Evolutionary conservation across 176 grass and related monocot genomes (phyloP).

Genomic region (Hordeum marinum): DNA sequence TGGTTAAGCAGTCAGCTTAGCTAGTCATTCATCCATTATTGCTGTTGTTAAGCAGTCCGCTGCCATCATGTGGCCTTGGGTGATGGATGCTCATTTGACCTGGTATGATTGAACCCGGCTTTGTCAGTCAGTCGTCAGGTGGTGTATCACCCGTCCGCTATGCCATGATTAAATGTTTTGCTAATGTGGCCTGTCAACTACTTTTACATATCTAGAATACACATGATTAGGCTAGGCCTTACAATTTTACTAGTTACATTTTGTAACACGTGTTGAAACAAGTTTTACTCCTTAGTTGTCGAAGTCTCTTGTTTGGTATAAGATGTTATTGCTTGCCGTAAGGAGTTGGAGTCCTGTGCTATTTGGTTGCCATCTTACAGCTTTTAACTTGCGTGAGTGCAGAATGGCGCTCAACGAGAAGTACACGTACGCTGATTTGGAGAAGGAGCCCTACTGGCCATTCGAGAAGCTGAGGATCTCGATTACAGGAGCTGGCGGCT

Average conservation of each 20-base stretch:
- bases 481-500: constrained; percentile 68
- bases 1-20: not conserved
- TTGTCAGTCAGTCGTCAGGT: not conserved
- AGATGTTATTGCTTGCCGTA: not conserved
- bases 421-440: constrained; percentile 53
- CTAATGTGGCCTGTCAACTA: not conserved
- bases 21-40: not conserved
- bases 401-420: constrained; percentile 68
- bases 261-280: not conserved
- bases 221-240: not conserved
- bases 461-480: constrained; percentile 73
- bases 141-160: not conserved
- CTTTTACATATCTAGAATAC: not conserved
- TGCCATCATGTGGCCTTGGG: not conserved
- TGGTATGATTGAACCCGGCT: not conserved
- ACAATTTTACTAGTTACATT: not conserved
- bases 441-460: constrained; percentile 68
- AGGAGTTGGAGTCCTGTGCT: not conserved
- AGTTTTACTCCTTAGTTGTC: not conserved
- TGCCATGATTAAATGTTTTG: not conserved
- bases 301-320: not conserved
- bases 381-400: not conserved
- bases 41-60: not conserved
- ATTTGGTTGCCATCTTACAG: not conserved
- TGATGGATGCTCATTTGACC: not conserved